Conservation (phyloP, 2,329 filamentous ascomycete genomes). For the Scytalidium sp. region DNA sequence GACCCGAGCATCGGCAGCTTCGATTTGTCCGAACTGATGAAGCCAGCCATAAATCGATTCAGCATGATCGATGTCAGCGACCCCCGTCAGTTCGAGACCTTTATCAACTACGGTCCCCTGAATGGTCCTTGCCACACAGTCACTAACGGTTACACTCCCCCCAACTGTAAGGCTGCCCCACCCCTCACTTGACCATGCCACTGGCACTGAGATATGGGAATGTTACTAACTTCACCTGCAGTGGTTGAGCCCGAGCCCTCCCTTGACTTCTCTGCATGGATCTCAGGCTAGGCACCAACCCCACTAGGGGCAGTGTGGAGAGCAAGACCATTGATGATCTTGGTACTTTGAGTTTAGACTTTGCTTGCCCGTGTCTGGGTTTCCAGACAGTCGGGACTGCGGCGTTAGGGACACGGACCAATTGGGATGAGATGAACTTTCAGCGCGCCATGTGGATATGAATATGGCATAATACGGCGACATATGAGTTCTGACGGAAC, state of each 20-base stretch:
- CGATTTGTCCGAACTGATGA: conserved; percentile 1
- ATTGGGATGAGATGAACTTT: no score
- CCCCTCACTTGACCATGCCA: not conserved
- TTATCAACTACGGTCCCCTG: conserved; percentile 47
- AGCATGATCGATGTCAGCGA: conserved; percentile 74
- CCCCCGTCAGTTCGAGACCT: conserved; percentile 58
- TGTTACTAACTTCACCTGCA: not conserved
- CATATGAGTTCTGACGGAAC: not conserved
- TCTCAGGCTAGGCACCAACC: not conserved
- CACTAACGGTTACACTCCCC: not conserved
- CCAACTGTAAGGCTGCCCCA: conserved; percentile 1
- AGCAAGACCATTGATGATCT: not conserved
- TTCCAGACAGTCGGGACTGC: not conserved
- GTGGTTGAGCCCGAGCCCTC: not conserved
- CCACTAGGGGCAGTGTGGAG: not conserved
- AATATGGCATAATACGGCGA: no score
- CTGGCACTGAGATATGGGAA: not conserved
- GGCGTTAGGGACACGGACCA: not conserved
- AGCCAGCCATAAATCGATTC: not conserved
- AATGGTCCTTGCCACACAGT: not conserved
- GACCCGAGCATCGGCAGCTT: conserved; percentile 6
- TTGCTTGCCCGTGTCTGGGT: not conserved
- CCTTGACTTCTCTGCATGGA: not conserved
- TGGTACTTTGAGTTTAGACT: not conserved
- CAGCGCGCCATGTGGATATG: no score